Percentiles rank a stretch among this genome's conserved stretches.
These are phyloP conservation scores for Pseudohyphozyma bogoriensis DNA, from an alignment of 768 basidiomycete species.

Conservation along the genomic window DNA sequence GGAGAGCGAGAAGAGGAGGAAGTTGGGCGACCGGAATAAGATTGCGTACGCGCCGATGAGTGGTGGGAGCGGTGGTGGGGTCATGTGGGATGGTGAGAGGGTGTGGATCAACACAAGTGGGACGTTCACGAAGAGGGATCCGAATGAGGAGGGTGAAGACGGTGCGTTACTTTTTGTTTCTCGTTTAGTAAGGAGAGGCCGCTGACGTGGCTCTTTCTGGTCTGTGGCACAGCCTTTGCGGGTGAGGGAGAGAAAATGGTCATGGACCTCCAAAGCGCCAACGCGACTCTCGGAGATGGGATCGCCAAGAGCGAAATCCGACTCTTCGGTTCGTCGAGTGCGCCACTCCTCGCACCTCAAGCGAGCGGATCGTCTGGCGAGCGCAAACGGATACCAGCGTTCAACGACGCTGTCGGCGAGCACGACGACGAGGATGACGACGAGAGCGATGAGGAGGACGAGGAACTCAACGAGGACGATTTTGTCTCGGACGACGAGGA, in stretches of 20 bases:
- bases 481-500: conserved; percentile 40
- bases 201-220: background rate
- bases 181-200: background rate
- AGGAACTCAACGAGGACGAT: conserved; percentile 30
- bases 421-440: conserved; percentile 39
- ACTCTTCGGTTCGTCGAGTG: conserved; percentile 71
- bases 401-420: conserved; percentile 31
- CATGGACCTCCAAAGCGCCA: conserved; percentile 83
- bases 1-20: conserved; percentile 76
- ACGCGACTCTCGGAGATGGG: conserved; percentile 67
- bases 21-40: conserved; percentile 90
- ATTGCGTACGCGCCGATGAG: conserved; percentile 97
- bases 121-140: conserved; percentile 65
- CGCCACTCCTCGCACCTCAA: conserved; percentile 44
- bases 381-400: conserved; percentile 31
- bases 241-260: conserved; percentile 98
- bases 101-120: conserved; percentile 97
- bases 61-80: conserved; percentile 58
- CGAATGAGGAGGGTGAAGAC: conserved; percentile 43
- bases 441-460: conserved; percentile 29
- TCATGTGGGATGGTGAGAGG: conserved; percentile 95
- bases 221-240: conserved; percentile 3
- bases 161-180: conserved; percentile 39
- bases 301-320: conserved; percentile 71
- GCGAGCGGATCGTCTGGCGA: background rate